Percentiles rank a stretch among this genome's conserved stretches.
phyloP scores from a whole-genome alignment of 768 basidiomycete genomes.

The Suillus plorans region DNA sequence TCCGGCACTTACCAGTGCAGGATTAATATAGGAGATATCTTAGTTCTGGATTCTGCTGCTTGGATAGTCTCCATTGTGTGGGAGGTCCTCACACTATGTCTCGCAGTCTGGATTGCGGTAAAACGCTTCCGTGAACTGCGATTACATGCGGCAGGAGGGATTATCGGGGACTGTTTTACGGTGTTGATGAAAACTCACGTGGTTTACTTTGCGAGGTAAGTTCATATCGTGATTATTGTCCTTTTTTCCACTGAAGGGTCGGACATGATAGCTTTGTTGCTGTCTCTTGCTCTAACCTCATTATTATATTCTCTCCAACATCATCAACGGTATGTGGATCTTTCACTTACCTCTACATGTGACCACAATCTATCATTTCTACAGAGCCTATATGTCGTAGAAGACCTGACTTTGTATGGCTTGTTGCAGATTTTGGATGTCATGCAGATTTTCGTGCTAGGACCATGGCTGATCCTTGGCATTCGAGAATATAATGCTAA shows the following conservation, averaged over 20 bases:
- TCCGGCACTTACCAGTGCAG: background rate
- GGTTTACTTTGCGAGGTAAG: background rate
- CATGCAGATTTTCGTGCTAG: background rate
- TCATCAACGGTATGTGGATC: background rate
- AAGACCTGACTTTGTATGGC: background rate
- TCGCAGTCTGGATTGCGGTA: background rate
- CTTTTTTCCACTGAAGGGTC: background rate
- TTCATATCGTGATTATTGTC: background rate
- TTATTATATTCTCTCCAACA: background rate
- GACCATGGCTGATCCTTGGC: background rate
- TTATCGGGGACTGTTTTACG: background rate
- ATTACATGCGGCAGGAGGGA: background rate
- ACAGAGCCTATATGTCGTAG: background rate
- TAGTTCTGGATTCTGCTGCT: background rate
- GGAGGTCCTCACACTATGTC: background rate
- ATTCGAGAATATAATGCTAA: background rate
- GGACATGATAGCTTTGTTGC: background rate
- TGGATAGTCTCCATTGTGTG: background rate
- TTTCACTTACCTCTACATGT: no score
- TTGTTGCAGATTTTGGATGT: background rate
- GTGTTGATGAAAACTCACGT: background rate
- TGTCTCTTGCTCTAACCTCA: background rate
- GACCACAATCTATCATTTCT: background rate
- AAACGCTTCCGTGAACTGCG: background rate
- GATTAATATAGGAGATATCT: background rate